These are phyloP conservation scores for Termitomyces sp. DNA, from an alignment of 768 basidiomycete genomes.

Conservation along the genomic window DNA sequence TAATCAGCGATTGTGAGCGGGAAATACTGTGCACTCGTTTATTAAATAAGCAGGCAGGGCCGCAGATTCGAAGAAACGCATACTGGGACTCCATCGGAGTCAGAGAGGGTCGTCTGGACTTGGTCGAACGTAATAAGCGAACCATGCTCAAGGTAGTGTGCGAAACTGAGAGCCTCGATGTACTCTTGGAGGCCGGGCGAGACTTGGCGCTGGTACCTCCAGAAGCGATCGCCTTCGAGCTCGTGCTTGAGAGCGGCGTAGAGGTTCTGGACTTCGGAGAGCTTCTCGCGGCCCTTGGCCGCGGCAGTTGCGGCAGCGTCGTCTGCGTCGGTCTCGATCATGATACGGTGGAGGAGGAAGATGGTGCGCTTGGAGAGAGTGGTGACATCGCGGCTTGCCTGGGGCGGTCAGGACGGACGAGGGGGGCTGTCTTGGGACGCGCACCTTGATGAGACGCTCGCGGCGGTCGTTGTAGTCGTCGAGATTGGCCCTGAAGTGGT, in stretches of 20 bases:
- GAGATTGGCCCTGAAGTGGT: slow-evolving; percentile 63
- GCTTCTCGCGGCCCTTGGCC: slow-evolving; percentile 50
- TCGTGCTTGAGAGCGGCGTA: slow-evolving; percentile 63
- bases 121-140: slow-evolving; percentile 63
- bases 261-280: slow-evolving; percentile 60
- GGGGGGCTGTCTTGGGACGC: background rate
- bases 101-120: slow-evolving; percentile 63
- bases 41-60: slow-evolving; percentile 1
- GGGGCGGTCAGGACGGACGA: slow-evolving; percentile 2
- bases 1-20: slow-evolving; percentile 80
- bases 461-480: slow-evolving; percentile 85
- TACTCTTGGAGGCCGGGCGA: slow-evolving; percentile 91
- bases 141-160: slow-evolving; percentile 75
- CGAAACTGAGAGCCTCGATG: slow-evolving; percentile 89
- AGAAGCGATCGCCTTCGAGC: slow-evolving; percentile 65
- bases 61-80: slow-evolving; percentile 24
- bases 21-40: slow-evolving; percentile 64
- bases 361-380: slow-evolving; percentile 91
- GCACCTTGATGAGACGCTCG: slow-evolving; percentile 88
- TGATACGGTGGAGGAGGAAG: slow-evolving; percentile 82
- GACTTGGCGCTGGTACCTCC: slow-evolving; percentile 72
- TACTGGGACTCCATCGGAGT: slow-evolving; percentile 62
- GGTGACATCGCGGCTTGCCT: slow-evolving; percentile 87
- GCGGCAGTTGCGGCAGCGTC: slow-evolving; percentile 41
- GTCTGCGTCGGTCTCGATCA: slow-evolving; percentile 32